phyloP scores from a whole-genome alignment of 176 grass and related monocot species.

The Musa itinerans region DNA sequence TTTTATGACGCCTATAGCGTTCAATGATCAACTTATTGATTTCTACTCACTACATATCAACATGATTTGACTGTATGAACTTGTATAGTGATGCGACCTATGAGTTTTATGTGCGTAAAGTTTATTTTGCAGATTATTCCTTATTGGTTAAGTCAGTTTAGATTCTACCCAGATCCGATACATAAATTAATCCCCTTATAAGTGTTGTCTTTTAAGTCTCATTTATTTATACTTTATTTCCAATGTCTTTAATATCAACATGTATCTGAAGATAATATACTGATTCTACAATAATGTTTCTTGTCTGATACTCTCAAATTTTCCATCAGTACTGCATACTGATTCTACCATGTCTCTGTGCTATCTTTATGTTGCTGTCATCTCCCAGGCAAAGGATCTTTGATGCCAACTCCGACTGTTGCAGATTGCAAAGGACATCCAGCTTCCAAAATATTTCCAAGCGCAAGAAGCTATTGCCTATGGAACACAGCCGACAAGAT shows the following conservation, averaged over 20 bases:
- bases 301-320: no score
- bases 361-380: neutral
- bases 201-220: no score
- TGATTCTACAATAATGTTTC: no score
- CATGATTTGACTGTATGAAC: neutral
- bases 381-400: conserved; percentile 69
- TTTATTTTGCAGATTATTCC: no score
- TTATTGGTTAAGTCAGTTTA: no score
- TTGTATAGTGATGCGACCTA: neutral
- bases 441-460: conserved; percentile 54
- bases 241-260: no score
- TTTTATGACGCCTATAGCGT: neutral
- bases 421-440: conserved; percentile 54
- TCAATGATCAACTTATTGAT: neutral
- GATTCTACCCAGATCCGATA: no score
- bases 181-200: no score
- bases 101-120: no score
- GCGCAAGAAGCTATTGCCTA: conserved; percentile 70
- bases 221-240: no score
- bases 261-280: no score
- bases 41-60: neutral
- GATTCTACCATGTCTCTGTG: neutral
- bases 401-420: conserved; percentile 66
- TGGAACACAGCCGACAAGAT: conserved; percentile 70
- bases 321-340: no score